A percentile compares a stretch with the other conserved stretches of the same genome.
Evolutionary conservation across 2,329 filamentous ascomycete genomes (phyloP).

Genomic region (Aspergillus sclerotialis): DNA sequence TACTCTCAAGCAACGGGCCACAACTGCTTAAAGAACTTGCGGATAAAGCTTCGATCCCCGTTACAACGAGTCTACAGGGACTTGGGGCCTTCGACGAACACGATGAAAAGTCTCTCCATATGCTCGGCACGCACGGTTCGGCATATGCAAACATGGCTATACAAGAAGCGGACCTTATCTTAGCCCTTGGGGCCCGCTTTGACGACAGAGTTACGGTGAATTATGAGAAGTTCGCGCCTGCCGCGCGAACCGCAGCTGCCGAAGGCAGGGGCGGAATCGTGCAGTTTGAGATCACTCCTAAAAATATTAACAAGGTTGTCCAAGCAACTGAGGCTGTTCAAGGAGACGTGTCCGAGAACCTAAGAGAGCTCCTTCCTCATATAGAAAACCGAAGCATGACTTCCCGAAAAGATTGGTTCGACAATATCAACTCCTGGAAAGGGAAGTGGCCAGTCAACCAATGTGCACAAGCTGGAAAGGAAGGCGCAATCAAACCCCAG

Average conservation of each 20-base stretch:
- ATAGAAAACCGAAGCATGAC: conserved; percentile 46
- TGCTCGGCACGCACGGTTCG: conserved; percentile 94
- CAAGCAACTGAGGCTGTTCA: conserved; percentile 88
- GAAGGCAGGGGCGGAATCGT: conserved; percentile 84
- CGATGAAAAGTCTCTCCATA: conserved; percentile 84
- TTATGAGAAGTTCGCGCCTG: conserved; percentile 75
- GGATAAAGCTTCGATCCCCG: conserved; percentile 79
- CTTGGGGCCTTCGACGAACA: conserved; percentile 85
- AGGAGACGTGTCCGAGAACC: conserved; percentile 75
- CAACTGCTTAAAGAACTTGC: conserved; percentile 69
- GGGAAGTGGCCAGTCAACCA: conserved; percentile 70
- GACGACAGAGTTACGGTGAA: conserved; percentile 83
- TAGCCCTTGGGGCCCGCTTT: conserved; percentile 83
- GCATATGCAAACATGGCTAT: conserved; percentile 95
- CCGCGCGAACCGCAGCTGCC: conserved; percentile 68
- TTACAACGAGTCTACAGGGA: conserved; percentile 87
- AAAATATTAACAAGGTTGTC: conserved; percentile 98
- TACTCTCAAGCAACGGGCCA: conserved; percentile 66
- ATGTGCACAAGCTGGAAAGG: conserved; percentile 39
- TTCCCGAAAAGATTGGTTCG: conserved; percentile 73
- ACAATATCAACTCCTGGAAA: conserved; percentile 82
- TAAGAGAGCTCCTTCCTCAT: conserved; percentile 63
- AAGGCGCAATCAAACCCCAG: conserved; percentile 80
- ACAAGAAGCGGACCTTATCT: conserved; percentile 87
- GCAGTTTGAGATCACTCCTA: conserved; percentile 93